Conservation (phyloP, 805 yeast species). For the Sugiyamaella chiloensis region DNA sequence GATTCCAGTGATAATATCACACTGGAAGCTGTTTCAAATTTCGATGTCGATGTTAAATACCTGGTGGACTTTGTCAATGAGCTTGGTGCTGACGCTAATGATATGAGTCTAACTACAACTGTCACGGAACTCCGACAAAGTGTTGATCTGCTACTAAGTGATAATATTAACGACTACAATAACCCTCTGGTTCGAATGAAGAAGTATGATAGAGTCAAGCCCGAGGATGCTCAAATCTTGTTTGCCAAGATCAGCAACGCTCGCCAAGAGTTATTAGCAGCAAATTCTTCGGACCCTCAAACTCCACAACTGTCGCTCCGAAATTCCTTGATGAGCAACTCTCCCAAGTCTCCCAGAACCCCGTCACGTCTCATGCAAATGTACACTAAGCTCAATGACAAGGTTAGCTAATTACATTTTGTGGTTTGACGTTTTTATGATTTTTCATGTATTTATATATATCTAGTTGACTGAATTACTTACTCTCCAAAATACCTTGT, state of each 20-base stretch:
- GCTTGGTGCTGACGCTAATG: slow-evolving; percentile 30
- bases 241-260: slow-evolving; percentile 44
- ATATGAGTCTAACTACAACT: slow-evolving; percentile 55
- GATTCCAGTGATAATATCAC: slow-evolving; percentile 53
- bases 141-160: slow-evolving; percentile 59
- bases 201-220: slow-evolving; percentile 69
- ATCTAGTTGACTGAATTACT: no score
- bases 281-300: background rate
- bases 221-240: slow-evolving; percentile 63
- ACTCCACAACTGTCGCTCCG: slow-evolving; percentile 7
- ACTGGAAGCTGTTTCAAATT: slow-evolving; percentile 61
- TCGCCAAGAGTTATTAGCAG: slow-evolving; percentile 4
- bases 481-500: no score
- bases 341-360: slow-evolving; percentile 4
- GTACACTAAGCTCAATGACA: slow-evolving; percentile 20
- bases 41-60: slow-evolving; percentile 75
- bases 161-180: slow-evolving; percentile 61
- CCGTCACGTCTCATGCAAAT: slow-evolving; percentile 18
- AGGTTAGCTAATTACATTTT: slow-evolving; percentile 6
- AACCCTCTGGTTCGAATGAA: slow-evolving; percentile 54
- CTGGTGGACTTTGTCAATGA: slow-evolving; percentile 52
- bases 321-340: background rate
- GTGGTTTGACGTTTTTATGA: background rate
- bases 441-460: background rate
- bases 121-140: slow-evolving; percentile 78